Conservation (phyloP, 1,139 yeast species). For the Candida tetrigidarum region DNA sequence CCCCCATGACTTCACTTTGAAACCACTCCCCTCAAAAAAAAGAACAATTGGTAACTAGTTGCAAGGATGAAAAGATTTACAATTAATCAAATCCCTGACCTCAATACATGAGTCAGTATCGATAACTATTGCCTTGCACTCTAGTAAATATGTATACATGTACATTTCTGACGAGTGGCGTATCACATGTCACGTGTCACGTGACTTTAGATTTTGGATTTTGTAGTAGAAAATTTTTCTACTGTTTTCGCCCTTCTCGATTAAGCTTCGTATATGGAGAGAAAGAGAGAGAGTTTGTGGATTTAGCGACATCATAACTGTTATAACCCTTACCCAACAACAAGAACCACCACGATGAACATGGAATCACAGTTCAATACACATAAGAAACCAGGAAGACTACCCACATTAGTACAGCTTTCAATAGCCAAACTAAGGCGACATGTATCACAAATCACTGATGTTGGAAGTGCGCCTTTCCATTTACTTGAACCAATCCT, state of each 20-base stretch:
- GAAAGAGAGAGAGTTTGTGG: too few relatives aligned
- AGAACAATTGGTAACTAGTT: too few relatives aligned
- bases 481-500: constrained; percentile 50
- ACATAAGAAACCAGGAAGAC: constrained; percentile 47
- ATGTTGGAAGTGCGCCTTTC: constrained; percentile 54
- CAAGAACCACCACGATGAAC: not conserved
- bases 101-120: too few relatives aligned
- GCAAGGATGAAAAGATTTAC: too few relatives aligned
- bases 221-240: not conserved
- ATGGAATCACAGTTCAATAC: constrained; percentile 59
- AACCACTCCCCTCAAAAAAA: too few relatives aligned
- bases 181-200: too few relatives aligned
- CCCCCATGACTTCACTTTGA: too few relatives aligned
- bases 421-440: constrained; percentile 13
- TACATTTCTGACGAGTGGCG: too few relatives aligned
- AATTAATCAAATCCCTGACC: too few relatives aligned
- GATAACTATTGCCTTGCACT: too few relatives aligned
- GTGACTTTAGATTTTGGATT: not conserved
- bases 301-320: too few relatives aligned
- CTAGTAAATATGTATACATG: too few relatives aligned
- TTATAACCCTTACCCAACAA: not conserved
- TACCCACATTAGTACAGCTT: constrained; percentile 18
- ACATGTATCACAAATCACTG: constrained; percentile 25
- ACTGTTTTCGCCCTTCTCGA: not conserved
- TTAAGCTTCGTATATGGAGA: not conserved